These are phyloP conservation scores for Yamadazyma epiphylla DNA, from an alignment of 1,139 yeast species.

Conservation along the genomic window DNA sequence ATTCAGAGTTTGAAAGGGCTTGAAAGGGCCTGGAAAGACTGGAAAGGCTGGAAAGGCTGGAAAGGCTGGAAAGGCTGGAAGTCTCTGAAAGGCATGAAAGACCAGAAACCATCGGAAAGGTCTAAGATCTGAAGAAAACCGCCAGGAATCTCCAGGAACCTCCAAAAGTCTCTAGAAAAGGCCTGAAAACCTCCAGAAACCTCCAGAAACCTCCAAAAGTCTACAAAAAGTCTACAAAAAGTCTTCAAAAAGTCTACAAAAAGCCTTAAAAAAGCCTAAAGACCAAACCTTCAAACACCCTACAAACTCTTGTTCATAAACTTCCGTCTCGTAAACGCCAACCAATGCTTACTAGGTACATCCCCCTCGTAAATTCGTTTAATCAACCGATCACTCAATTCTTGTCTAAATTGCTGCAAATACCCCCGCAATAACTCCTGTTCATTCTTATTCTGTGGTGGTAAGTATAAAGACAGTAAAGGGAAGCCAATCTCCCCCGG, in stretches of 20 bases:
- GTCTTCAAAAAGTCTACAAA: not conserved
- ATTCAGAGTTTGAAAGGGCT: no score
- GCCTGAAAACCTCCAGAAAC: no score
- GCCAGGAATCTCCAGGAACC: no score
- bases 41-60: no score
- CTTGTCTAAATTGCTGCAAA: constrained; percentile 91
- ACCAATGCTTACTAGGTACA: constrained; percentile 79
- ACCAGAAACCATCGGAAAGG: no score
- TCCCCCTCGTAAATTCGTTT: constrained; percentile 64
- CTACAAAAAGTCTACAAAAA: not conserved
- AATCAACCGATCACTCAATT: constrained; percentile 76
- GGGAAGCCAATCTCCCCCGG: constrained; percentile 98
- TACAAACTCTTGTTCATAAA: constrained; percentile 84
- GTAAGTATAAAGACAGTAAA: constrained; percentile 72
- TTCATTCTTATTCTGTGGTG: constrained; percentile 73
- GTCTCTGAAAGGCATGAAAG: no score
- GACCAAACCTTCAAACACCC: constrained; percentile 1
- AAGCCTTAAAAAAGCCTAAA: not conserved
- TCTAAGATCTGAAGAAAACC: no score
- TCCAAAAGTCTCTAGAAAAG: no score
- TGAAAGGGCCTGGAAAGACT: no score
- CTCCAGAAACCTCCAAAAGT: no score
- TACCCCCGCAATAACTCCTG: constrained; percentile 77
- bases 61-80: no score
- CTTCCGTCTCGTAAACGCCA: constrained; percentile 90